A percentile compares a stretch with the other conserved stretches of the same genome.
Evolutionary conservation across 139 green algal species (phyloP).

Genomic region (Pseudopediastrum boryanum): DNA sequence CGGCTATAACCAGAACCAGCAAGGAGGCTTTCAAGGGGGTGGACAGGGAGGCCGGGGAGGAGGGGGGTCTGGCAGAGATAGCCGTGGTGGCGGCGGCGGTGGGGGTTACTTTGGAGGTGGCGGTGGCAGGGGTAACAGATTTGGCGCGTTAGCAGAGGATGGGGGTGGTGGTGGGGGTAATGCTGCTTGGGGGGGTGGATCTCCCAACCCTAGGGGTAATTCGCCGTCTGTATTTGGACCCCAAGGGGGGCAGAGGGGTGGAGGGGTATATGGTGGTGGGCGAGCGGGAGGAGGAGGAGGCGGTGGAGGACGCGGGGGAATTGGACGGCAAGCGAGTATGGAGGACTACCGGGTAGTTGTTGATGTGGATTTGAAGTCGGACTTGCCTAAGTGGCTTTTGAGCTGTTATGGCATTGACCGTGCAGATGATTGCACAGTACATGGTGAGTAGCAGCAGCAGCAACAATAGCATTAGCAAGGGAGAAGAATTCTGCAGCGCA

Average conservation of each 20-base stretch:
- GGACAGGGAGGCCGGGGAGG: no score
- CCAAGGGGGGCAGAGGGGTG: neutral
- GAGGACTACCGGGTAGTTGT: conserved; percentile 14
- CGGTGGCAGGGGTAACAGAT: conserved; percentile 15
- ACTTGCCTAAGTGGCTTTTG: conserved; percentile 13
- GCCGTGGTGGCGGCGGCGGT: no score
- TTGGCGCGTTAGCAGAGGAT: conserved; percentile 1
- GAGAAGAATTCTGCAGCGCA: no score
- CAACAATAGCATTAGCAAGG: no score
- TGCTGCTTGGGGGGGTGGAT: neutral
- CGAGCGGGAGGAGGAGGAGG: neutral
- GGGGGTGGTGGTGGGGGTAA: neutral
- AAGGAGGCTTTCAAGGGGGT: no score
- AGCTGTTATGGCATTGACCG: conserved; percentile 32
- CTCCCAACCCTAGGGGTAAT: neutral
- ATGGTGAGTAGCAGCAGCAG: conserved; percentile 8
- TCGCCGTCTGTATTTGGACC: neutral
- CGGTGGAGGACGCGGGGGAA: neutral
- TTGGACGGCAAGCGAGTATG: conserved; percentile 11
- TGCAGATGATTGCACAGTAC: neutral
- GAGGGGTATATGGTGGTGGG: neutral
- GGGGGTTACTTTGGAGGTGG: no score
- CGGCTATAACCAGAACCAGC: neutral
- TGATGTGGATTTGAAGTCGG: conserved; percentile 26
- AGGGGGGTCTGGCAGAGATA: no score